Percentiles rank a stretch among this genome's conserved stretches.
Evolutionary conservation across 192 early-diverging fungal genomes (phyloP).

Genomic region (Chytriomyces hyalinus): DNA sequence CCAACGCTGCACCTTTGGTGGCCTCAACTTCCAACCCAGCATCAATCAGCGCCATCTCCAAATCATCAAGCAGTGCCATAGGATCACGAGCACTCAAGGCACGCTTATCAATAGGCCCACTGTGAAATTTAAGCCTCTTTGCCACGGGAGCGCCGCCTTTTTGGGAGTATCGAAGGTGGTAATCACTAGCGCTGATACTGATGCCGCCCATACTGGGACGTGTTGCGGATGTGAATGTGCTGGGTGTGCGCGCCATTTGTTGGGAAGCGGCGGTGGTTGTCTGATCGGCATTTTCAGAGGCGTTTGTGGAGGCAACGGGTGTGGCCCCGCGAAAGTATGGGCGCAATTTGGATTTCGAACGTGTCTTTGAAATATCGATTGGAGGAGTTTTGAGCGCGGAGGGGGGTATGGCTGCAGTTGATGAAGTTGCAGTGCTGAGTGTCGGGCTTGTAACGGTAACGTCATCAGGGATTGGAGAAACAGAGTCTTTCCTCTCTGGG

Average conservation of each 20-base stretch:
- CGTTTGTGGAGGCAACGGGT: not conserved
- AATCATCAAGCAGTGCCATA: conserved; percentile 10
- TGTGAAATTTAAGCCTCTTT: not conserved
- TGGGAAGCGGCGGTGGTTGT: not conserved
- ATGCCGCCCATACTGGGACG: not conserved
- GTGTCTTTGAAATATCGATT: not conserved
- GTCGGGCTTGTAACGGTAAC: too few relatives aligned
- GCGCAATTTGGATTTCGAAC: not conserved
- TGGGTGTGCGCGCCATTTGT: too few relatives aligned
- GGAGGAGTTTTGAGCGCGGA: not conserved
- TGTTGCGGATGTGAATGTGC: too few relatives aligned
- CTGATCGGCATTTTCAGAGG: not conserved
- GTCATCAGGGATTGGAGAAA: too few relatives aligned
- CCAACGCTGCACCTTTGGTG: not conserved
- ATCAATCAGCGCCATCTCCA: conserved; percentile 12
- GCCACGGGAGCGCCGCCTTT: not conserved
- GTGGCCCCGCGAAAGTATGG: not conserved
- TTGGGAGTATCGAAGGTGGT: conserved; percentile 14
- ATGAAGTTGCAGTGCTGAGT: too few relatives aligned
- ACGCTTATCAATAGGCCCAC: conserved; percentile 22
- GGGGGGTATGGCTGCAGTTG: not conserved
- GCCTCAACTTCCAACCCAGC: conserved; percentile 17
- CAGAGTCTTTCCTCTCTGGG: too few relatives aligned
- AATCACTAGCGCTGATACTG: conserved; percentile 10
- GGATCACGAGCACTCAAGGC: conserved; percentile 19